Evolutionary conservation across 1,284 basidiomycete genomes (phyloP), one percentile per base, ranked within the genome.

Genomic region (Malassezia restricta): DNA sequence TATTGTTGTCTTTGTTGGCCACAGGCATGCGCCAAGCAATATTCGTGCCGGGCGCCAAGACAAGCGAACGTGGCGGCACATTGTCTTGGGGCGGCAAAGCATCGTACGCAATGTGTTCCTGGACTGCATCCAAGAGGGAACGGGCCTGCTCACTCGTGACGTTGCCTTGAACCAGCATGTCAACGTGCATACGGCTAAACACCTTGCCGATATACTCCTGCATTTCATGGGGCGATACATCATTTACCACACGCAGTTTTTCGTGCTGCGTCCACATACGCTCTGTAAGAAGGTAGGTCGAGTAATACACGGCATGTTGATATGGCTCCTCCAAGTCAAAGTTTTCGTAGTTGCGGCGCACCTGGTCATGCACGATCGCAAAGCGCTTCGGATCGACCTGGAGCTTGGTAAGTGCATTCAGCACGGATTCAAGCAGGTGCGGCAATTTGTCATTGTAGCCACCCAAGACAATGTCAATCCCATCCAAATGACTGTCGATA

Each of bases 361-460:
- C 86, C 76, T 86, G 82, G 74, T 96, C 89, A 70, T 85, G 86
- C 72, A 94, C 81, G 45, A 95, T 81, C 43, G 79, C 80, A 55
- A 96, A 81, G 54, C 91, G 79, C 51, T 84, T 80, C 24, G 80
- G 75, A 62, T 83, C 79, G 31, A 94, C 79, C 63, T 81, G 76
- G 50, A 92, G 78, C 30, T 77, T 76, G 70, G 81, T 83, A 51
- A 86, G 77, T 64, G 82, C 83, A 58, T 84, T 80, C 40, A 95
- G 73, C 50, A 98, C 82, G 57, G 83, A 80, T 64, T 83, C 77
- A 7, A 84, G 79, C 31, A 98, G 79, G 0, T 86, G 80, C 6
- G 81, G 76, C 35, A 98, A 78, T 76, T 95, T 96, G 76, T 98
- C 91, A 70, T 92, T 94, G 77, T 95, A 98, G 1, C 94, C 94